These are phyloP conservation scores for Cryphonectria parasitica DNA, from an alignment of 2,329 filamentous ascomycete species.

Conservation along the genomic window DNA sequence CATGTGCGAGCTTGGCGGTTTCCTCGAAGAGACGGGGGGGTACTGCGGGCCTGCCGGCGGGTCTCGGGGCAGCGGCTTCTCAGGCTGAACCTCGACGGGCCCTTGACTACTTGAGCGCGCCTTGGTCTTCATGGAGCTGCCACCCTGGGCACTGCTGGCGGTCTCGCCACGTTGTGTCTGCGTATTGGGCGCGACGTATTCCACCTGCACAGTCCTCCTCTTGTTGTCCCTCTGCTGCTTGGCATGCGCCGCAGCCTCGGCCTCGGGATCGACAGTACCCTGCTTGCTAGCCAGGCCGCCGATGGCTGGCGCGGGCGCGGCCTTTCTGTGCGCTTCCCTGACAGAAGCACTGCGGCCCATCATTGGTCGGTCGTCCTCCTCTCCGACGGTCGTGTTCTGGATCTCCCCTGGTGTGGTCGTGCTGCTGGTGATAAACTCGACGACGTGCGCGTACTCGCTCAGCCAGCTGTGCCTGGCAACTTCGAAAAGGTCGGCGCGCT, in stretches of 20 bases:
- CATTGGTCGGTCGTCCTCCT: conserved; percentile 62
- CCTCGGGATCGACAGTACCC: conserved; percentile 71
- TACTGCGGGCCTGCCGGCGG: conserved; percentile 49
- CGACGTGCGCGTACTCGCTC: conserved; percentile 94
- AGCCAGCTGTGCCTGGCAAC: conserved; percentile 98
- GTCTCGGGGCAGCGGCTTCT: conserved; percentile 65
- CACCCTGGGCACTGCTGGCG: conserved; percentile 33
- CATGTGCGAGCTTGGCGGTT: conserved; percentile 54
- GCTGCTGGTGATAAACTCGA: conserved; percentile 95
- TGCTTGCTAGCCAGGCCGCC: conserved; percentile 74
- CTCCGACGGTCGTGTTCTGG: conserved; percentile 73
- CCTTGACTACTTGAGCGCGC: conserved; percentile 59
- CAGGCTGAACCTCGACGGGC: conserved; percentile 50
- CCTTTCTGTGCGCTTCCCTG: conserved; percentile 78
- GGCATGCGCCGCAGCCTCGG: conserved; percentile 54
- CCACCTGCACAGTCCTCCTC: conserved; percentile 92
- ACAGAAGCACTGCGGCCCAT: conserved; percentile 91
- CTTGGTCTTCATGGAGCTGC: conserved; percentile 50
- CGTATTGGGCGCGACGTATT: conserved; percentile 92
- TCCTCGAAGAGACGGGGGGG: conserved; percentile 41
- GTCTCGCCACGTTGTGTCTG: conserved; percentile 74
- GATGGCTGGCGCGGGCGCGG: conserved; percentile 50
- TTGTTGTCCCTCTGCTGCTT: conserved; percentile 84
- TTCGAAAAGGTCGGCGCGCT: conserved; percentile 94
- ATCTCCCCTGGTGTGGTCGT: conserved; percentile 88